Evolutionary conservation across 306 rosid species (phyloP).

Genomic region (Pyrus betulifolia): DNA sequence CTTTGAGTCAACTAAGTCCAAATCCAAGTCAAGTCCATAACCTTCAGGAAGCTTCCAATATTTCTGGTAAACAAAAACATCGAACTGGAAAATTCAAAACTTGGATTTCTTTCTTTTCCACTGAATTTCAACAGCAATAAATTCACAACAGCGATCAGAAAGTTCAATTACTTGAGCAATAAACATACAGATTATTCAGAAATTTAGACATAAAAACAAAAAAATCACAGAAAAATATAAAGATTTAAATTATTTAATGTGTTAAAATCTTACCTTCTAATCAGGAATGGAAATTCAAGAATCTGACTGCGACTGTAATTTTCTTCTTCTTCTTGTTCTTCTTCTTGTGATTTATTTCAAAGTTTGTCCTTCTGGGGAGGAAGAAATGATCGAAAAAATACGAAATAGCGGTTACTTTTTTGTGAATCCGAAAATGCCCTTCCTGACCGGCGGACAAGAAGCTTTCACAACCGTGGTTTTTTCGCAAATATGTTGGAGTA

Average conservation of each 20-base stretch:
- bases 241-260: too few species aligned
- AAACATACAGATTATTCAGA: neutral
- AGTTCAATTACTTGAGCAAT: neutral
- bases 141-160: neutral
- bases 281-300: neutral
- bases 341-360: neutral
- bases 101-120: neutral
- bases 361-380: neutral
- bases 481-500: neutral
- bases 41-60: neutral
- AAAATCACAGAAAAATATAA: neutral
- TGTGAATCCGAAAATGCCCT: neutral
- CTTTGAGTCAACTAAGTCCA: neutral
- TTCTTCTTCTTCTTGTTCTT: neutral
- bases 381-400: neutral
- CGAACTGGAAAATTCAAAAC: neutral
- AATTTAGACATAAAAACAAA: neutral
- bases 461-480: neutral
- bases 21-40: neutral
- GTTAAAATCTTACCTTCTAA: neutral
- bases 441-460: neutral
- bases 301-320: neutral
- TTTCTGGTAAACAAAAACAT: neutral
- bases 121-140: neutral
- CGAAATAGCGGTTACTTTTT: conserved; percentile 1